Conservation (phyloP, 176 grass and related monocot genomes). For the Phyllostachys edulis region DNA sequence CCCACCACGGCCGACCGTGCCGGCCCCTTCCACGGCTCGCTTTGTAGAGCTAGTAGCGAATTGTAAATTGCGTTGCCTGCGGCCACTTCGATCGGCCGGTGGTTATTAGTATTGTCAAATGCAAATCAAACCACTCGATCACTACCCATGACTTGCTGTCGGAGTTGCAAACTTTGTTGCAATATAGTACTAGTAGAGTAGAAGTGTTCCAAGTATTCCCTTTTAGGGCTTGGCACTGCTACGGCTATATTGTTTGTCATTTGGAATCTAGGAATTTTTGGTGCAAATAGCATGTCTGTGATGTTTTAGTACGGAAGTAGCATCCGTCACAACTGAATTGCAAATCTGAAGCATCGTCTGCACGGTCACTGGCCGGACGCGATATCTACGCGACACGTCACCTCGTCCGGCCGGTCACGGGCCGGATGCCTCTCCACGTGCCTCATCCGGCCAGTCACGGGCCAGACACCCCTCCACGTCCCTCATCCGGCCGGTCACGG, state of each 20-base stretch:
- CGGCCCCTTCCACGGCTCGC: neutral
- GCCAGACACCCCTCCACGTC: too few species aligned
- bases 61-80: neutral
- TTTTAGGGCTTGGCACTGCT: neutral
- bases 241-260: neutral
- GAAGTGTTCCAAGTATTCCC: slow-evolving; percentile 12
- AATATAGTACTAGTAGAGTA: neutral
- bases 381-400: too few species aligned
- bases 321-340: too few species aligned
- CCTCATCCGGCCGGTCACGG: too few species aligned
- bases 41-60: neutral
- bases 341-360: too few species aligned
- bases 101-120: neutral
- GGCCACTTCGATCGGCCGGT: neutral
- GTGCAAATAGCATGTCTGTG: too few species aligned
- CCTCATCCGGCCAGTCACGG: too few species aligned
- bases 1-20: neutral
- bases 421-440: too few species aligned
- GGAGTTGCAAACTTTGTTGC: neutral
- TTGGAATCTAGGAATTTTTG: neutral
- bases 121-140: neutral
- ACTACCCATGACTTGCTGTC: neutral
- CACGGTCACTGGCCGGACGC: too few species aligned
- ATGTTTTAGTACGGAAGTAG: too few species aligned
- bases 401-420: too few species aligned